phyloP scores from a whole-genome alignment of 2,329 filamentous ascomycete genomes.

The Neonectria faginata region DNA sequence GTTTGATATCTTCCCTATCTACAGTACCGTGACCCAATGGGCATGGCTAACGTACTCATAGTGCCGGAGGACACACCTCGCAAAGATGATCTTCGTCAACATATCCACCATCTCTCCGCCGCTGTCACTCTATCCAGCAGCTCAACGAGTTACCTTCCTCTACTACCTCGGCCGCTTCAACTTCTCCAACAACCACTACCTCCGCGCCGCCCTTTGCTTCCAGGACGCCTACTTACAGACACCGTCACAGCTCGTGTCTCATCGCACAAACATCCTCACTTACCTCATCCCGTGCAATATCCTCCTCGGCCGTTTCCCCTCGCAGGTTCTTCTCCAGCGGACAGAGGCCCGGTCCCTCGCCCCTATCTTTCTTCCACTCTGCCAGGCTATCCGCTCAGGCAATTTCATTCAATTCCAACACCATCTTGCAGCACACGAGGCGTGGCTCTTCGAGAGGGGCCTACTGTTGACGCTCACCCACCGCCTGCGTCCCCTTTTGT shows the following conservation, averaged over 20 bases:
- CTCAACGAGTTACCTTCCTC: conserved; percentile 90
- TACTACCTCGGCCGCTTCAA: conserved; percentile 95
- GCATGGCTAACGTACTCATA: conserved; percentile 47
- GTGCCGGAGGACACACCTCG: conserved; percentile 85
- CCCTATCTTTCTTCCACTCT: conserved; percentile 79
- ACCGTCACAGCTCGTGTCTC: conserved; percentile 70
- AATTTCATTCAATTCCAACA: conserved; percentile 80
- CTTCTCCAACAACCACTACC: conserved; percentile 86
- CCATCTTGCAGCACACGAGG: conserved; percentile 71
- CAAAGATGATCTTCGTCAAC: conserved; percentile 89
- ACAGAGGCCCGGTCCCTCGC: conserved; percentile 72
- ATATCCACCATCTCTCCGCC: conserved; percentile 87
- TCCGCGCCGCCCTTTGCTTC: conserved; percentile 78
- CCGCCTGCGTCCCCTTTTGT: conserved; percentile 83
- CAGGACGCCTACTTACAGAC: conserved; percentile 83
- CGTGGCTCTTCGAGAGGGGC: conserved; percentile 81
- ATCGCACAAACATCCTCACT: conserved; percentile 83
- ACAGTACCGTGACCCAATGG: neutral
- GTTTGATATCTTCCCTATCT: conserved; percentile 37
- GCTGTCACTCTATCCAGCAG: conserved; percentile 82
- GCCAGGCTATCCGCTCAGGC: conserved; percentile 76
- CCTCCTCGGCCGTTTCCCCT: conserved; percentile 86
- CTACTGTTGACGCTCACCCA: conserved; percentile 81
- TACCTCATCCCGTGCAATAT: conserved; percentile 87
- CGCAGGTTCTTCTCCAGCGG: conserved; percentile 70